Evolutionary conservation across 345 rosid species (phyloP), one percentile per base, ranked within the genome.

Genomic region (Salix exigua): DNA sequence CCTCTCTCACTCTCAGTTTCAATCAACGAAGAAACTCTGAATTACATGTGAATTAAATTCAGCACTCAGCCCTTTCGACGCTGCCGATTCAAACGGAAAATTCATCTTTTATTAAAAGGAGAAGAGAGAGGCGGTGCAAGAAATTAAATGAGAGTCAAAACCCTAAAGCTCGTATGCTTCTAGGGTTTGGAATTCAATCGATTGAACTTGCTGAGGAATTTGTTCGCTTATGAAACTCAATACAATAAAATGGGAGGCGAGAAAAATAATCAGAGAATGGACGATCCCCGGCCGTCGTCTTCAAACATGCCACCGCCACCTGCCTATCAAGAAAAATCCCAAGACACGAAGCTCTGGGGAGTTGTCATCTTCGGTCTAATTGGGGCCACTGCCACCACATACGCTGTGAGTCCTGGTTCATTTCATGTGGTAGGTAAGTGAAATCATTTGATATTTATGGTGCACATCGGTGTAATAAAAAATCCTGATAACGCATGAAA

Each of bases 361-460:
- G 72, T 93, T 61, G 77, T 95, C 60, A 84, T 87, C 65, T 88
- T 91, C 86, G 88, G 90, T 73, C 83, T 95, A 12, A 84, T 93
- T 71, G 96, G 99, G 79, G 99, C 97, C 86, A 93, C 97, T 21
- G 93, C 90, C 72, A 93, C 96, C 80, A 93, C 97, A 73, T 85
- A 88, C 77, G 97, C 97, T 42, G 97, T 94, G 72, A 84, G 90
- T 61, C 23, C 16, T n/a, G 14, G 33, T 12, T 1, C 13, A 3
- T 26, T 61, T 61, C 46, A 40, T 61, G 25, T 60, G 25, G 44
- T 40, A 40, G 46, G 11, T 40, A 10, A 40, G 46, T 40, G 12
- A 40, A 40, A 40, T 40, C 46, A 40, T 40, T 40, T 10, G 46
- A 40, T 40, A 40, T 40, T 11, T 40, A 40, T 40, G 18, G 50